Conservation (phyloP, 2,329 filamentous ascomycete genomes). For the Aspergillus transmontanensis region DNA sequence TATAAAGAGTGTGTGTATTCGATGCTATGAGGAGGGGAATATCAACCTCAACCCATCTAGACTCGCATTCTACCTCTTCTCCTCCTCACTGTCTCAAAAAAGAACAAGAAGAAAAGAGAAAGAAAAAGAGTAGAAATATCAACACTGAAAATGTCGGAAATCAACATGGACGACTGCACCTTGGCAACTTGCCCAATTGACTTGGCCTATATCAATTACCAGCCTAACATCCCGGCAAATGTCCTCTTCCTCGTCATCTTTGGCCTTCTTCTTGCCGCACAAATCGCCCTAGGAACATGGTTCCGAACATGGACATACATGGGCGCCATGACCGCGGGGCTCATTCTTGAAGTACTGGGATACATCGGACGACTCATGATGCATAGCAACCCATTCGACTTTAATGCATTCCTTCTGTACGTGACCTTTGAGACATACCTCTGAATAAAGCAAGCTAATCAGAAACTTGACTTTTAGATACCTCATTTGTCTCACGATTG, state of each 20-base stretch:
- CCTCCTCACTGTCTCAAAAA: neutral
- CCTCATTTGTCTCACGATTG: conserved; percentile 64
- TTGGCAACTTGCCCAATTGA: conserved; percentile 37
- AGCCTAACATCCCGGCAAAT: conserved; percentile 58
- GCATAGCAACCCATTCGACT: conserved; percentile 51
- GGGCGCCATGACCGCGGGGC: conserved; percentile 56
- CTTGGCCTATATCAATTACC: conserved; percentile 54
- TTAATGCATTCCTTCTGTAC: conserved; percentile 46
- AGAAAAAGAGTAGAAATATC: neutral
- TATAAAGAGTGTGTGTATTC: neutral
- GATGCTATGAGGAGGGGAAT: neutral
- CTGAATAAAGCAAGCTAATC: conserved; percentile 12
- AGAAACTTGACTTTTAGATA: conserved; percentile 45
- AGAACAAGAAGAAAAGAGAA: neutral
- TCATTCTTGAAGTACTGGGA: conserved; percentile 60
- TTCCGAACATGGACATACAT: conserved; percentile 55
- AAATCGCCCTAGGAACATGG: conserved; percentile 45
- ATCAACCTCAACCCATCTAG: neutral
- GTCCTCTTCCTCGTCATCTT: conserved; percentile 56
- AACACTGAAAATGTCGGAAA: neutral
- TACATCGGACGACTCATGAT: conserved; percentile 61
- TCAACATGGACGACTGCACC: conserved; percentile 31
- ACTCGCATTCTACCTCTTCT: neutral
- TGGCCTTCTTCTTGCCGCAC: conserved; percentile 44
- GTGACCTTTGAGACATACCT: neutral